Conservation (phyloP, 2,329 filamentous ascomycete genomes). For the Bipolaris sorokiniana region DNA sequence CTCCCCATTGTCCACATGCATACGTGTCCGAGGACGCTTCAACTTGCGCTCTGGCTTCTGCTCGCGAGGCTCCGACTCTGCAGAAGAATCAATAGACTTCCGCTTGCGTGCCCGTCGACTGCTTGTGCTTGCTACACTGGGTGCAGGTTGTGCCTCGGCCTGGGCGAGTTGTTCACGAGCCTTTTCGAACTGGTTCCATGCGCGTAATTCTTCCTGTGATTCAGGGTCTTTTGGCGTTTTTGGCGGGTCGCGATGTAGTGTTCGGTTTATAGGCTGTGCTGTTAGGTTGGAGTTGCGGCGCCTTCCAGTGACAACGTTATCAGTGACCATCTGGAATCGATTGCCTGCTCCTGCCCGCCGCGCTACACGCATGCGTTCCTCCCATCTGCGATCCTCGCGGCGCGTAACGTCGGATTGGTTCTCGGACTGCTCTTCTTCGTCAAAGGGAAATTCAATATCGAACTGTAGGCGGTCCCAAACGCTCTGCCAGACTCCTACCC, state of each 20-base stretch:
- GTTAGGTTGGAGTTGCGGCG: slow-evolving; percentile 49
- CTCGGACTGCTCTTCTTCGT: slow-evolving; percentile 65
- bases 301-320: slow-evolving; percentile 58
- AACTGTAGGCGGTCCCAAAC: slow-evolving; percentile 80
- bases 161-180: slow-evolving; percentile 67
- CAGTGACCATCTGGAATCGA: slow-evolving; percentile 72
- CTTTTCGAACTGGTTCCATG: slow-evolving; percentile 90
- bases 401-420: slow-evolving; percentile 62
- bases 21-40: slow-evolving; percentile 83
- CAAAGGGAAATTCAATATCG: slow-evolving; percentile 86
- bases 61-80: slow-evolving; percentile 66
- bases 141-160: slow-evolving; percentile 25
- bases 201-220: slow-evolving; percentile 77
- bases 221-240: slow-evolving; percentile 66
- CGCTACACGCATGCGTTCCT: slow-evolving; percentile 81
- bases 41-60: slow-evolving; percentile 75
- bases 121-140: slow-evolving; percentile 29
- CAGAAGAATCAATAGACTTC: slow-evolving; percentile 77
- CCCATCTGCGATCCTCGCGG: slow-evolving; percentile 73
- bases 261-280: slow-evolving; percentile 39
- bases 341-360: slow-evolving; percentile 76
- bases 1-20: slow-evolving; percentile 62
- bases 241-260: slow-evolving; percentile 45
- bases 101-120: slow-evolving; percentile 69
- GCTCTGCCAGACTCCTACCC: slow-evolving; percentile 86